A percentile compares a stretch with the other conserved stretches of the same genome.
phyloP scores from a whole-genome alignment of 1,139 yeast genomes.

The Debaryomyces udenii region DNA sequence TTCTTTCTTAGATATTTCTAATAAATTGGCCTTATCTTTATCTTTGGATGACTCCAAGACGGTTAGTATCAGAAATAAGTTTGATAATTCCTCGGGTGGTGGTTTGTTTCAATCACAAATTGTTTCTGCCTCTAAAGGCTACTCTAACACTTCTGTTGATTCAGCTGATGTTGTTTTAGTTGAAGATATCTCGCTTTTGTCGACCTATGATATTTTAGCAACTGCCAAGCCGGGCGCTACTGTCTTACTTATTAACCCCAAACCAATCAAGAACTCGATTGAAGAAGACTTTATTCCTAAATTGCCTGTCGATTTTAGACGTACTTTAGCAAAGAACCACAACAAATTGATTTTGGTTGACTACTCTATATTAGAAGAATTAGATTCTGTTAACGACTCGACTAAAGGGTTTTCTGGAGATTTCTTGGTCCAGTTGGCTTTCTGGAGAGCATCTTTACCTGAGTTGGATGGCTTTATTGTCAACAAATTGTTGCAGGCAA shows the following conservation, averaged over 20 bases:
- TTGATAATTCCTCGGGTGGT: slow-evolving; percentile 70
- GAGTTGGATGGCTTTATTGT: slow-evolving; percentile 67
- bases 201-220: slow-evolving; percentile 61
- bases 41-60: slow-evolving; percentile 63
- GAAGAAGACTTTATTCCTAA: slow-evolving; percentile 51
- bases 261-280: slow-evolving; percentile 41
- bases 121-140: slow-evolving; percentile 37
- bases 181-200: slow-evolving; percentile 58
- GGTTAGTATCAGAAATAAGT: slow-evolving; percentile 63
- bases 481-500: slow-evolving; percentile 77
- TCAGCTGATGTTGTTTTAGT: slow-evolving; percentile 66
- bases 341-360: slow-evolving; percentile 59
- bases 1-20: slow-evolving; percentile 56
- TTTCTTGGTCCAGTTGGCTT: slow-evolving; percentile 76
- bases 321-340: slow-evolving; percentile 55
- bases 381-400: slow-evolving; percentile 50
- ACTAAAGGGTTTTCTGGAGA: slow-evolving; percentile 77
- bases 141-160: slow-evolving; percentile 46
- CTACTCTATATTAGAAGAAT: slow-evolving; percentile 58
- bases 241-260: slow-evolving; percentile 51
- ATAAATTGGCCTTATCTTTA: slow-evolving; percentile 70
- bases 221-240: slow-evolving; percentile 61
- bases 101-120: slow-evolving; percentile 84
- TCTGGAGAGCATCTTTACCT: slow-evolving; percentile 76
- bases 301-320: slow-evolving; percentile 57